Evolutionary conservation across 2,329 filamentous ascomycete genomes (phyloP).

Genomic region (Pseudogymnoascus sp.): DNA sequence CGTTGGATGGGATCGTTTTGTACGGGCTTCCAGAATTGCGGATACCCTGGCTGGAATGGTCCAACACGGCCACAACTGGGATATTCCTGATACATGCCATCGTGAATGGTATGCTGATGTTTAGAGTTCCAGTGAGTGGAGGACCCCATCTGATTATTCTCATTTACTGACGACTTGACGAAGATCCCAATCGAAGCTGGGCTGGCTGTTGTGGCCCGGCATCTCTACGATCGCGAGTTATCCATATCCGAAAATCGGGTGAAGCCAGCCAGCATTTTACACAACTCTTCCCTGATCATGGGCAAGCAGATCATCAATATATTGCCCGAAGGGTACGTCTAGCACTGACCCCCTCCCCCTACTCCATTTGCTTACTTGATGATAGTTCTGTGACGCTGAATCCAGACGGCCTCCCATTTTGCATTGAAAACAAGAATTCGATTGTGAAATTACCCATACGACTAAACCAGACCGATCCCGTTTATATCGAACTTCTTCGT

Average conservation of each 20-base stretch:
- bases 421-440: slow-evolving; percentile 58
- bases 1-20: slow-evolving; percentile 67
- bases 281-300: slow-evolving; percentile 88
- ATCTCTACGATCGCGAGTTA: slow-evolving; percentile 86
- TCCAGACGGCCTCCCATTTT: slow-evolving; percentile 72
- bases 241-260: slow-evolving; percentile 91
- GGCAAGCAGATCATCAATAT: slow-evolving; percentile 98
- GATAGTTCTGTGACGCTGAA: slow-evolving; percentile 76
- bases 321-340: slow-evolving; percentile 72
- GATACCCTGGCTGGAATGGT: slow-evolving; percentile 96
- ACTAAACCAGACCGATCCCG: slow-evolving; percentile 88
- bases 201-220: slow-evolving; percentile 65
- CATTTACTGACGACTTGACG: slow-evolving; percentile 15
- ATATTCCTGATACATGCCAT: slow-evolving; percentile 66
- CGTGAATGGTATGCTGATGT: slow-evolving; percentile 84
- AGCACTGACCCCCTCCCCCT: not conserved
- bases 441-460: slow-evolving; percentile 69
- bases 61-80: slow-evolving; percentile 62
- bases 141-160: not conserved
- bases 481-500: slow-evolving; percentile 80
- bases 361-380: slow-evolving; percentile 11
- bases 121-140: slow-evolving; percentile 66
- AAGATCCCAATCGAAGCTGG: slow-evolving; percentile 68
- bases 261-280: slow-evolving; percentile 77
- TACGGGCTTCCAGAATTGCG: slow-evolving; percentile 79